Evolutionary conservation across 768 basidiomycete species (phyloP), one percentile per base, ranked within the genome.

Genomic region (Filobasidium wieringae): DNA sequence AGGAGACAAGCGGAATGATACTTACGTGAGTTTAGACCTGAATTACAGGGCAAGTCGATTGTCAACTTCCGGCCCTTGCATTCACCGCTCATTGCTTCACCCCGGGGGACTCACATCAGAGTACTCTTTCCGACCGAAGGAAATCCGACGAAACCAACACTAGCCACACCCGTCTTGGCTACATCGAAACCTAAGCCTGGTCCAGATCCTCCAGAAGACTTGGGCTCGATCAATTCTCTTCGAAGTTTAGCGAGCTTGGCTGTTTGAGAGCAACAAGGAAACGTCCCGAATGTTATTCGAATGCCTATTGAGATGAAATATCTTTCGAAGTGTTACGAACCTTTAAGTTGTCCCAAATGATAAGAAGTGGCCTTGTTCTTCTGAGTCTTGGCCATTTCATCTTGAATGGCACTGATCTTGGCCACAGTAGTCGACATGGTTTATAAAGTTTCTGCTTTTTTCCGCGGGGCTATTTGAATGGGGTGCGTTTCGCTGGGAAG

Each of bases 161-260:
- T 74, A 6, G 77, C 78, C 66, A 99, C 86, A 72, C 95, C 95
- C 17, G 95, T 99, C 72, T 90, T 81, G 39, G 93, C 93, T 34
- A 99, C 95, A 80, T 99, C 95, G 78, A 99, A 99, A 40, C 95
- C 95, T 11, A 89, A 64, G 29, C 92, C 93, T 1, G 80, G 84
- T 0, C 87, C 90, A 0, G 92, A 91, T 0, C 92, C 92, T 9
- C 88, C 84, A 32, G 84, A 83, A 19, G 79, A 74, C 4, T 85
- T 77, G 0, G 87, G 84, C 9, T 81, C 79, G 65, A 99, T 90
- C 55, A 99, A 82, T 72, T 99, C 95, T 57, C 95, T 82, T 62
- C 89, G 81, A 45, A 97, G 85, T 73, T 99, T 99, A 51, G 95
- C 95, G 53, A 99, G 84, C 74, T 99, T 99, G 57, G 95, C 93